Evolutionary conservation across 1,284 basidiomycete genomes (phyloP), one percentile per base, ranked within the genome.

Genomic region (Golubevia pallescens): DNA sequence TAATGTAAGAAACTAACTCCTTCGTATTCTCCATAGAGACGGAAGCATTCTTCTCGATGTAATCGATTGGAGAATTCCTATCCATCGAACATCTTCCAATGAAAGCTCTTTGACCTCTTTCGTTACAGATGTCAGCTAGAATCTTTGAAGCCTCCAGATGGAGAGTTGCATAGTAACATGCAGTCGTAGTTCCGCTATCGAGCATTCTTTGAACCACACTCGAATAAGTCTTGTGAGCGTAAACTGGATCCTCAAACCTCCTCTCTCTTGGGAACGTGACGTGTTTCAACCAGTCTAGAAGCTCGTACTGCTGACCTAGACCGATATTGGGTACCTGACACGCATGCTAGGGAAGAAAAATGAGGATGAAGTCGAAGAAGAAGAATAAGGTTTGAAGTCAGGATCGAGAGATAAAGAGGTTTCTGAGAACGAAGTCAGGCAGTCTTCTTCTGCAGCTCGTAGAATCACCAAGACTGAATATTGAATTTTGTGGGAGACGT

Each of bases 11-110:
- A n/a, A 81, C 71, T 42, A 82, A 76, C 48, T 71, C 71, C 61
- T 80, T 76, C 57, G 79, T 80, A 21, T 81, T 70, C 60, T 78
- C 69, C 59, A 83, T 78, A 2, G 75, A 78, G 19, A 67, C 60
- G 28, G 65, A 67, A 7, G 79, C 75, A 51, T 72, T 75, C 63
- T 78, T 74, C 68, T 97, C 94, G 73, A 91, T 86, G 86, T 96
- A 97, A 80, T 90, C 87, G 10, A 88, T 85, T 0, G 93, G 91
- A 54, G 87, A 89, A 78, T 95, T 89, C 21, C 91, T 89, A 87
- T 97, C 89, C 94, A 98, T 97, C 87, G 93, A 95, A 86, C 95
- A 97, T 91, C 96, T 88, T 55, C 93, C 94, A 57, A 94, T 90
- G 76, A 94, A 92, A 0, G 93, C 94, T 58, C 95, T 90, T 86